Evolutionary conservation across 2,329 filamentous ascomycete genomes (phyloP).

Genomic region (Seiridium cupressi): DNA sequence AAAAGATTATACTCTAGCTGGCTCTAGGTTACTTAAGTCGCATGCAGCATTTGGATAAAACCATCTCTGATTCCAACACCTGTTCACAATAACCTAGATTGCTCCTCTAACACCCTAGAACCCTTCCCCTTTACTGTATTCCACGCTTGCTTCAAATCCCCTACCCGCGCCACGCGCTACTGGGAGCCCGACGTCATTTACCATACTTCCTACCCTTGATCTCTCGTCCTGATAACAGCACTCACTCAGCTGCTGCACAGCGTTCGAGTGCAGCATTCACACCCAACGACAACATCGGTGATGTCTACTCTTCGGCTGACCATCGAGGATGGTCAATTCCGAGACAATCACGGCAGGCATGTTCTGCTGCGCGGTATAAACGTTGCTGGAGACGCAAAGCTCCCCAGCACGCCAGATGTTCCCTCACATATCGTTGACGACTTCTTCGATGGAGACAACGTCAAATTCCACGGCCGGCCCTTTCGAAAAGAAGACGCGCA

Average conservation of each 20-base stretch:
- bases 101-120: too few species aligned
- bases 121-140: too few species aligned
- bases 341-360: constrained; percentile 78
- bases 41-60: too few species aligned
- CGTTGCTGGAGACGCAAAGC: constrained; percentile 85
- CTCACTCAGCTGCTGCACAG: too few species aligned
- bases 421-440: constrained; percentile 74
- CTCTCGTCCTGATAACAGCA: too few species aligned
- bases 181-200: not conserved
- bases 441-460: constrained; percentile 91
- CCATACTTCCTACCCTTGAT: not conserved
- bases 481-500: constrained; percentile 83
- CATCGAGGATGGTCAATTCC: constrained; percentile 83
- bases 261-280: not conserved
- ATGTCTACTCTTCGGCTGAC: constrained; percentile 77
- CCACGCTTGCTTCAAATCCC: too few species aligned
- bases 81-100: too few species aligned
- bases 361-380: constrained; percentile 93
- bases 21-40: too few species aligned
- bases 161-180: not conserved
- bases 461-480: constrained; percentile 84
- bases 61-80: too few species aligned
- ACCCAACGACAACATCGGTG: not conserved
- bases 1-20: too few species aligned
- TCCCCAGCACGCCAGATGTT: constrained; percentile 75